Evolutionary conservation across 192 early-diverging fungal species (phyloP), one percentile per base, ranked within the genome.

Genomic region (Linnemannia schmuckeri): DNA sequence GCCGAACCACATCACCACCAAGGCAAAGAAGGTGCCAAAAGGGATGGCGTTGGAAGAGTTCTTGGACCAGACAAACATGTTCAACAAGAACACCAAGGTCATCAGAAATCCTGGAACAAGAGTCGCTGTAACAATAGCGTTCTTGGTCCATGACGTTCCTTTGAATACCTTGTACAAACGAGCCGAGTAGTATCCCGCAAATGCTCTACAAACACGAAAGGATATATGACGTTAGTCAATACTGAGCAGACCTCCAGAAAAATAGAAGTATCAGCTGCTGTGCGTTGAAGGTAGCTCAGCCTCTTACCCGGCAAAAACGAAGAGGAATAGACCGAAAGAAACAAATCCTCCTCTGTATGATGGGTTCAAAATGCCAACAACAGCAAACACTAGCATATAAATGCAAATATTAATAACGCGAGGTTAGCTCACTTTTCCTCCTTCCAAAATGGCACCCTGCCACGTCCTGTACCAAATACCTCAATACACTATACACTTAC

Each of bases 41-140:
- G 97, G 97, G 72, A 98, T 94, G 30, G 98, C 98, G 24, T 93
- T 93, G 6, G 98, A 98, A 12, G 97, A 98, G 24, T 96, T 88
- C 35, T 93, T 90, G 40, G 92, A 95, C 94, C 97, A 96, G 22
- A 97, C 91, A 88, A 99, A 96, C 81, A 97, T 85, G 89, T 97
- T 98, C 69, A 97, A 90, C 46, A 94, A 69, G 54, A 97, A 89
- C 68, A 96, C 90, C 30, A 94, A 79, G 24, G 76, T 70, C 77
- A 96, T 90, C n/a, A 97, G 47, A 41, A 89, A 79, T 37, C 90
- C 89, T 20, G 95, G 94, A 22, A 94, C 90, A 35, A 93, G 71
- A 2, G 88, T 83, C 0, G 94, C 92, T 0, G 95, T 94, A 86
- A 94, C 87, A 13, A 92, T 75, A 2, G 93, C 91, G 88, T 96